Evolutionary conservation across 768 basidiomycete genomes (phyloP).

Genomic region (Rossbeevera mucosa): DNA sequence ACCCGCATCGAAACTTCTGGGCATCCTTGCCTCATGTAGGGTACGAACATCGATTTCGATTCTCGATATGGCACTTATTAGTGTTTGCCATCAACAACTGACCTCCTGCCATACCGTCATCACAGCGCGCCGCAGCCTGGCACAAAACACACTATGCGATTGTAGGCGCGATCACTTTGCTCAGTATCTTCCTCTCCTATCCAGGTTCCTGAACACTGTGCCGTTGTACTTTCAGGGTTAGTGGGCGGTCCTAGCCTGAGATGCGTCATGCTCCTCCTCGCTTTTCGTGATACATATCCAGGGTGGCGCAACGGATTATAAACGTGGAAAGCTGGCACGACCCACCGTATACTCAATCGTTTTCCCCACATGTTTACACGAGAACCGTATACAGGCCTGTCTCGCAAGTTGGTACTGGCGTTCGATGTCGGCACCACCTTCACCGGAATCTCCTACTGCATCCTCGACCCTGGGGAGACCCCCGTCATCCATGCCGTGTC

Average conservation of each 20-base stretch:
- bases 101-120: neutral
- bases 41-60: neutral
- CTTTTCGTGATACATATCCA: neutral
- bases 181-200: neutral
- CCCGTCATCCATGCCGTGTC: conserved; percentile 21
- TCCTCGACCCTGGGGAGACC: conserved; percentile 35
- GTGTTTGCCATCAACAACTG: neutral
- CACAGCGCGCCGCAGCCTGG: neutral
- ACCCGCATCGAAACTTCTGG: neutral
- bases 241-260: neutral
- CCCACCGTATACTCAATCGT: neutral
- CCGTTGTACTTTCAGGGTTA: neutral
- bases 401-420: conserved; percentile 32
- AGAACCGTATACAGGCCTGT: conserved; percentile 31
- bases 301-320: conserved; percentile 1
- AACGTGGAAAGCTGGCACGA: neutral
- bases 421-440: conserved; percentile 33
- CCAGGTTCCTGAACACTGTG: neutral
- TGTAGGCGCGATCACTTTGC: conserved; percentile 2
- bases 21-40: neutral
- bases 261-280: neutral
- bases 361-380: conserved; percentile 24
- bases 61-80: neutral
- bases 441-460: conserved; percentile 34
- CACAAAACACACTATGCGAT: neutral